Percentiles rank a stretch among this genome's conserved stretches.
phyloP scores from a whole-genome alignment of 2,329 filamentous ascomycete genomes.

The Scedosporium aurantiacum region DNA sequence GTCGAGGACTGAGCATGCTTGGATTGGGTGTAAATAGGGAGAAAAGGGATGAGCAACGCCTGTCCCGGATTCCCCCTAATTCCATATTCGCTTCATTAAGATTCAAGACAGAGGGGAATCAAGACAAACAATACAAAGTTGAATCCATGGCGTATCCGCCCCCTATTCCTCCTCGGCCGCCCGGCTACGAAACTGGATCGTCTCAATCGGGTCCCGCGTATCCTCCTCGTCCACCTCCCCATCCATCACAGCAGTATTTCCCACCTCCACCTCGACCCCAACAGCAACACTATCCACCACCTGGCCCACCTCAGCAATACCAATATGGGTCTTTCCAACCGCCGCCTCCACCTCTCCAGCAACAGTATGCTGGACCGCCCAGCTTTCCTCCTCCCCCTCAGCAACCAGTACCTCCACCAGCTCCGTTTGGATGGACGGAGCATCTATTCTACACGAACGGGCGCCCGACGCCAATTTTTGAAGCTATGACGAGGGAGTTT shows the following conservation, averaged over 20 bases:
- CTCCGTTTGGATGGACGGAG: neutral
- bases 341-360: neutral
- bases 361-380: neutral
- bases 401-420: constrained; percentile 1
- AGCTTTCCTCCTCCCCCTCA: neutral
- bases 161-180: constrained; percentile 4
- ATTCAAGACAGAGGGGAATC: too few relatives aligned
- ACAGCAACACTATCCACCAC: neutral
- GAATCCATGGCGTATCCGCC: neutral
- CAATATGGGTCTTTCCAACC: neutral
- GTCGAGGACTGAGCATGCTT: neutral
- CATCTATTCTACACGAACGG: constrained; percentile 5
- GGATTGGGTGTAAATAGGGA: neutral
- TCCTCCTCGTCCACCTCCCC: neutral
- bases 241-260: neutral
- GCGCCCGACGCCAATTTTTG: neutral
- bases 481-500: neutral
- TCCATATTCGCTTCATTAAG: neutral
- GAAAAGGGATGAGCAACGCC: too few relatives aligned
- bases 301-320: neutral
- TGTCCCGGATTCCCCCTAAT: neutral
- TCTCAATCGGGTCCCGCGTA: neutral
- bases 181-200: neutral
- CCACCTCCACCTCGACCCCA: neutral
- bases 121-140: neutral